Percentiles rank a stretch among this genome's conserved stretches.
Evolutionary conservation across 805 yeast genomes (phyloP).

Genomic region (Pichia pseudocactophila): DNA sequence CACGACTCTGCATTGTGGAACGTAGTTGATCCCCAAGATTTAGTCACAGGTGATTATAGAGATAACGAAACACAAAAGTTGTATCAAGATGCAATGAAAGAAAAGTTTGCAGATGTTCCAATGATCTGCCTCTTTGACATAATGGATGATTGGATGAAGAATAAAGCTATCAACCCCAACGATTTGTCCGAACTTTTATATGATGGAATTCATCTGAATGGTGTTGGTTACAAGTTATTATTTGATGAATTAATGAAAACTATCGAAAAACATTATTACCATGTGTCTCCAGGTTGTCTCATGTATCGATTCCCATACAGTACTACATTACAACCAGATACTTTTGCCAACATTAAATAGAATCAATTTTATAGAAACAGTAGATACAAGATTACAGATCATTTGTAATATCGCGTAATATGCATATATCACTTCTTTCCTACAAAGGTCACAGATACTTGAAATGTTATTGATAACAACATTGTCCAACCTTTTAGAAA

Average conservation of each 20-base stretch:
- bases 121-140: neutral
- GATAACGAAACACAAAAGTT: constrained; percentile 34
- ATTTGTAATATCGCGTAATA: no score
- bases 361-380: no score
- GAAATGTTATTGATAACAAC: no score
- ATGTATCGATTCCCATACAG: constrained; percentile 7
- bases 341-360: neutral
- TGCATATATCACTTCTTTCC: no score
- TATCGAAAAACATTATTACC: neutral
- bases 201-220: constrained; percentile 39
- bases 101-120: constrained; percentile 31
- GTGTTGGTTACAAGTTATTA: constrained; percentile 29
- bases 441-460: no score
- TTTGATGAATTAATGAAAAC: constrained; percentile 25
- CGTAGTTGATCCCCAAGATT: constrained; percentile 25
- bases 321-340: neutral
- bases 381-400: no score
- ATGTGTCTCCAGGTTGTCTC: constrained; percentile 1
- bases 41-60: constrained; percentile 35
- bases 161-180: neutral
- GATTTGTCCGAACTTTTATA: constrained; percentile 19
- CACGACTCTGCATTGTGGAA: constrained; percentile 41
- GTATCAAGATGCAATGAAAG: constrained; percentile 44
- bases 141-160: neutral
- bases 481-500: no score